Base-by-base conservation (phyloP, 495 filamentous ascomycete genomes). In the Rhizodiscina lignyota region DNA sequence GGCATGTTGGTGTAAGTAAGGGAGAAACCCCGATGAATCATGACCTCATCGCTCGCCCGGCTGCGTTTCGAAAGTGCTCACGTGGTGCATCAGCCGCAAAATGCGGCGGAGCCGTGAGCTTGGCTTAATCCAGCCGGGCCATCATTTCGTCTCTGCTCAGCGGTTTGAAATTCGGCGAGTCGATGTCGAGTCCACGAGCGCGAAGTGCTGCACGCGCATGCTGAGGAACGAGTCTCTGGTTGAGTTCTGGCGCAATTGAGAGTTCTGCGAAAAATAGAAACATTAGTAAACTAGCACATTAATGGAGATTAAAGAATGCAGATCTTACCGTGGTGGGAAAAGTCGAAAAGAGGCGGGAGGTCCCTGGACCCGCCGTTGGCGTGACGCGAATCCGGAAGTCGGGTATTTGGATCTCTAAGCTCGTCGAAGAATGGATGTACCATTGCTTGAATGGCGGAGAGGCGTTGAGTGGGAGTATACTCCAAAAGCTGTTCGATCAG, bases 381-480 rank as follows among this genome's bases (percentile, higher is more conserved):
- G 58, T 94, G 84, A 44, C 89, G 82, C 15, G 89, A 96, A 56
- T 97, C 91, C 2, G 87, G 89, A 38, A 97, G 66, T 48, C 72
- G 77, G 30, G 86, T 94, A 48, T 60, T 71, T 4, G 83, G 83
- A 45, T 94, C 84, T 36, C 89, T 69, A 30, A 97, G 68, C 58
- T 97, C 91, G 51, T 97, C 89, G 48, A 97, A 97, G 69, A 97
- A 97, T 18, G 91, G 82, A 48, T 97, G 91, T 43, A 87, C 83
- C 84, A 97, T 93, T 10, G 89, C 89, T 46, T 97, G 83, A 28
- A 97, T 74, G 6, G 89, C 86, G 2, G 83, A 85, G 21, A 96
- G 70, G 38, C 89, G 81, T 59, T 94, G 82, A 4, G 91, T 94
- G 11, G 89, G 89, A 0, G 89, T 97, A 54, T 97, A 97, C 62